Percentiles rank a stretch among this genome's conserved stretches.
phyloP scores from a whole-genome alignment of 169 alveolate species.

The Plasmodium coatneyi region DNA sequence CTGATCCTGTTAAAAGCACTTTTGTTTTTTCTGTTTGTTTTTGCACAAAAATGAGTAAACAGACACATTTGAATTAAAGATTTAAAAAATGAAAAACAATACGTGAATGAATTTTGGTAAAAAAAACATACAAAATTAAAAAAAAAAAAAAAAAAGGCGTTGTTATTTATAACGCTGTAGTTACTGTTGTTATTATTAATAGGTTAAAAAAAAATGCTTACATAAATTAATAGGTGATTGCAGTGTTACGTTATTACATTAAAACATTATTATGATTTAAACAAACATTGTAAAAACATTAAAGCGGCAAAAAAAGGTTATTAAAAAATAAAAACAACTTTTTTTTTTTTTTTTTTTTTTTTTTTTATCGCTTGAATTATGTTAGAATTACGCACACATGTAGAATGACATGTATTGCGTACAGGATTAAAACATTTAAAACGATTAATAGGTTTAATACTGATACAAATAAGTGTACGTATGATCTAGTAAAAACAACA shows the following conservation, averaged over 20 bases:
- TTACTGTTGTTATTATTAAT: background rate
- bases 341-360: background rate
- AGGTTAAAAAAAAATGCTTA: background rate
- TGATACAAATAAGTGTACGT: background rate
- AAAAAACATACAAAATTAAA: background rate
- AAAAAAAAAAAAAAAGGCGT: background rate
- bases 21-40: background rate
- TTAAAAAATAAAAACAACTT: background rate
- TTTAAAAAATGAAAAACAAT: background rate
- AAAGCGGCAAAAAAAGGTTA: background rate
- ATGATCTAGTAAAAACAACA: background rate
- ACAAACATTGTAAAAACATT: background rate
- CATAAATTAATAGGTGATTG: background rate
- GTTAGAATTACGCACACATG: background rate
- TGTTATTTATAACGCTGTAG: background rate
- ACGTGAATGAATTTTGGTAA: background rate
- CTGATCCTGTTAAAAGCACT: background rate
- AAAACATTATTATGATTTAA: background rate
- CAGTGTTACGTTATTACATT: background rate
- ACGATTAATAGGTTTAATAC: background rate
- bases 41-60: background rate
- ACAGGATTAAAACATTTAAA: background rate
- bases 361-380: background rate
- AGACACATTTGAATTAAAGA: background rate
- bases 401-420: background rate